Percentiles rank a stretch among this genome's conserved stretches.
These are phyloP conservation scores for Fusarium chuoi DNA, from an alignment of 2,329 filamentous ascomycete species.

Conservation along the genomic window DNA sequence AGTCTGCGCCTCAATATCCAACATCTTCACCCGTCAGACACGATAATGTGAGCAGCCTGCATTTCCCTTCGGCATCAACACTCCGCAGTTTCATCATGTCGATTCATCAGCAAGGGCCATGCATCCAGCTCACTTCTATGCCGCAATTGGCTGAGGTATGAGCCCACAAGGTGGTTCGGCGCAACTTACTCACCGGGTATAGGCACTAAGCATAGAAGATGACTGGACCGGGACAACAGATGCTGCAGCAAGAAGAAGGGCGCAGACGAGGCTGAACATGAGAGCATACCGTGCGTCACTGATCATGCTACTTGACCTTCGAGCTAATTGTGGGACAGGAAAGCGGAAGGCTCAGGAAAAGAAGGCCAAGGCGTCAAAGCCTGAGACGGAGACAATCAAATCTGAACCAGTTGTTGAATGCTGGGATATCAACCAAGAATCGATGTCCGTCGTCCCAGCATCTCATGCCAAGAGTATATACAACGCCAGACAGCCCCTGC, in stretches of 20 bases:
- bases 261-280: slow-evolving; percentile 58
- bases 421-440: slow-evolving; percentile 21
- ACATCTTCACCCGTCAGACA: neutral
- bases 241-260: slow-evolving; percentile 52
- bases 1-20: slow-evolving; percentile 10
- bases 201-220: slow-evolving; percentile 54
- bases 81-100: neutral
- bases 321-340: neutral
- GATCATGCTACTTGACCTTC: fast-evolving
- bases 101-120: neutral
- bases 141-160: slow-evolving; percentile 18
- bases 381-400: neutral
- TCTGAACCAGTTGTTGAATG: neutral
- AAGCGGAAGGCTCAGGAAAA: slow-evolving; percentile 17
- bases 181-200: slow-evolving; percentile 10
- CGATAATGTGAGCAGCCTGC: slow-evolving; percentile 42
- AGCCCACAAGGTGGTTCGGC: neutral
- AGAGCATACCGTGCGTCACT: slow-evolving; percentile 49
- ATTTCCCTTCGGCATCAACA: slow-evolving; percentile 9
- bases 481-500: neutral
- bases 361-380: neutral
- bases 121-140: slow-evolving; percentile 15
- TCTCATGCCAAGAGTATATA: neutral
- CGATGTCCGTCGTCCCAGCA: neutral
- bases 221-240: slow-evolving; percentile 59